Base-by-base conservation (phyloP, 2,329 filamentous ascomycete species). In the Epichloe uncinata region DNA sequence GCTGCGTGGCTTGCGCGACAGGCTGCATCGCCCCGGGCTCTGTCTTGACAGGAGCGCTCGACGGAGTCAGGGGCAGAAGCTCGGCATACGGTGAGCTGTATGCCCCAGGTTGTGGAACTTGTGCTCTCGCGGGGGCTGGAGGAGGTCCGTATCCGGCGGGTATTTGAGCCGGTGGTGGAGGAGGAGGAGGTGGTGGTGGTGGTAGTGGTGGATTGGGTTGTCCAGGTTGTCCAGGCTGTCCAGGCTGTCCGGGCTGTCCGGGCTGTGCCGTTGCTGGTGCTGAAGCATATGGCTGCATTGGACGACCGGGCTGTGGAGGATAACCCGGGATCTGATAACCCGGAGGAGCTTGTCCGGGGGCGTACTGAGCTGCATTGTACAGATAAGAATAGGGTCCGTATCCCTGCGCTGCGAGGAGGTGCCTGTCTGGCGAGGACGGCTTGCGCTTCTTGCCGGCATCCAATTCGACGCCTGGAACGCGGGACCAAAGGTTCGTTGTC, bases 381-480 rank as follows among this genome's bases (percentile, higher is more conserved):
- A 63, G 56, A 48, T 67, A 67, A 2, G 60, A 56, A 40, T 69
- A 68, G 37, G 64, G 63, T 1, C 64, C 63, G 47, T 66, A 67
- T 15, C 64, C 68, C 48, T 69, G 61, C 2, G 62, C 62, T 15
- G 66, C 60, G 26, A 69, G 54, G 5, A 69, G 54, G 5, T 61
- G 59, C n/a, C 73, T 70, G 55, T 78, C 75, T 6, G 75, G 75
- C 12, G 75, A 76, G 3, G 65, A 66, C 4, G 72, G 69, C 59
- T 79, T 79, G 54, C 77, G 74, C 62, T 80, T 79, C 67, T 80
- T 80, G 42, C 77, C 77, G 11, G 76, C 75, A 50, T 81, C 78
- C 18, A 81, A 67, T 54, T 79, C 75, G 26, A 81, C 71, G 2
- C 75, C 77, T 2, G 73, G 73, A 20, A 79, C 73, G 36, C 78